Evolutionary conservation across 2,329 filamentous ascomycete genomes (phyloP), one percentile per base, ranked within the genome.

Genomic region (Fusarium sp.): DNA sequence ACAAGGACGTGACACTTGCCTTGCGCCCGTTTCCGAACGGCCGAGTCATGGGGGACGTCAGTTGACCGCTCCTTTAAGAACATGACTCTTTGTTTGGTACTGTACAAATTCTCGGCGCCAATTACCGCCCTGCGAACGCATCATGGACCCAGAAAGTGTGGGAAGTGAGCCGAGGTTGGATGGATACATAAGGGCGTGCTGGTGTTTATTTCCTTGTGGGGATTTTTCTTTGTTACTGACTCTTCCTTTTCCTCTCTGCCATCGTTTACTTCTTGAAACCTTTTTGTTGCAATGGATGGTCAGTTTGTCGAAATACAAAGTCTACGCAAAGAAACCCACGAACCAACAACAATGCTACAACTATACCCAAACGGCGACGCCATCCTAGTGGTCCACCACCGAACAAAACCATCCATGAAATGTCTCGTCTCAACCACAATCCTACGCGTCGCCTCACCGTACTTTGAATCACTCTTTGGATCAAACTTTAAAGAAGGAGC

Each of bases 401-500:
- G 40, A 4, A 59, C 31, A 4, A 59, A 59, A 29, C 42, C 25
- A 13, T 38, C 56, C 44, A 31, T 59, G 10, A 59, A 59, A 14
- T 59, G 56, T 16, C 56, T 59, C 23, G 33, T 59, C 23, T 59
- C 56, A 1, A 40, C 56, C 13, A 51, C 42, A 1, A 59, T 59
- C 13, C 23, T 59, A 2, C 23, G 42, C 13, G 56, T 33, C 16
- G 42, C 56, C 5, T 59, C 56, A 13, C 56, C 42, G 2, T 59
- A 59, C 11, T 59, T 59, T 20, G 56, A 59, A 14, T 33, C 56
- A 7, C 42, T 59, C 10, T 51, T 59, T 11, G 56, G 56, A 20
- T 51, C 56, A 11, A 25, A 51, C 11, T 59, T 59, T 31, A 59
- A 59, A 23, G 56, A 59, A 31, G 56, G 31, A 4, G 42, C 56